Conservation (phyloP, 768 basidiomycete species). For the Hygrocybe punicea region DNA sequence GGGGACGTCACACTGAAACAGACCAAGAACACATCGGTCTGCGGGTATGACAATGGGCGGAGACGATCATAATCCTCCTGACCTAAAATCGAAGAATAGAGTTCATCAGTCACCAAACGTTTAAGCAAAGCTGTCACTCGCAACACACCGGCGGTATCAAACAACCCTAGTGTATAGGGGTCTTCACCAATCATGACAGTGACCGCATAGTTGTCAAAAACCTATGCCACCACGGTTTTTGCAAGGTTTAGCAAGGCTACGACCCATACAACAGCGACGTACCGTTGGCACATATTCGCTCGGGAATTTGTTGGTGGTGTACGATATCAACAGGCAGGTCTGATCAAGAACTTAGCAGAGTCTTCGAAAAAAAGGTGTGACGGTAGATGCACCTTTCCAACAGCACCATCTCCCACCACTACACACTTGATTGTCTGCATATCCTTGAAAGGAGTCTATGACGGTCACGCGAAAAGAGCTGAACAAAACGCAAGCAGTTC, state of each 20-base stretch:
- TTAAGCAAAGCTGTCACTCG: background rate
- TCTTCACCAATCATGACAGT: slow-evolving; percentile 99
- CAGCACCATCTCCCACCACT: slow-evolving; percentile 96
- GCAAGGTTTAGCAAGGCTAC: slow-evolving; percentile 24
- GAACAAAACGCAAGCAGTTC: slow-evolving; percentile 7
- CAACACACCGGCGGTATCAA: slow-evolving; percentile 93
- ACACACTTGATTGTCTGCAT: slow-evolving; percentile 99
- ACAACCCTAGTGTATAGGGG: slow-evolving; percentile 95
- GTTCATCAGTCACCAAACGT: background rate
- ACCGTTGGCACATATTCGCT: slow-evolving; percentile 99
- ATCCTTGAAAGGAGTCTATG: slow-evolving; percentile 22
- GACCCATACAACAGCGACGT: slow-evolving; percentile 34
- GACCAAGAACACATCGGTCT: slow-evolving; percentile 99
- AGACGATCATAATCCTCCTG: slow-evolving; percentile 99
- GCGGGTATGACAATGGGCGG: slow-evolving; percentile 97
- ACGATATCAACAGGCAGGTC: slow-evolving; percentile 96
- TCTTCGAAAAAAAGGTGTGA: slow-evolving; percentile 28
- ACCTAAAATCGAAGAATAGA: slow-evolving; percentile 45
- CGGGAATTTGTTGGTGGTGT: slow-evolving; percentile 97
- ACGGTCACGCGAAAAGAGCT: slow-evolving; percentile 3
- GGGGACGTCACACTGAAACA: slow-evolving; percentile 99
- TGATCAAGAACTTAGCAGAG: slow-evolving; percentile 30
- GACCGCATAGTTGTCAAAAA: slow-evolving; percentile 97
- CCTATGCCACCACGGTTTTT: slow-evolving; percentile 43
- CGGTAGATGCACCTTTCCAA: slow-evolving; percentile 71